Conservation (phyloP, 2,329 filamentous ascomycete species). For the Ophiostoma sp. region DNA sequence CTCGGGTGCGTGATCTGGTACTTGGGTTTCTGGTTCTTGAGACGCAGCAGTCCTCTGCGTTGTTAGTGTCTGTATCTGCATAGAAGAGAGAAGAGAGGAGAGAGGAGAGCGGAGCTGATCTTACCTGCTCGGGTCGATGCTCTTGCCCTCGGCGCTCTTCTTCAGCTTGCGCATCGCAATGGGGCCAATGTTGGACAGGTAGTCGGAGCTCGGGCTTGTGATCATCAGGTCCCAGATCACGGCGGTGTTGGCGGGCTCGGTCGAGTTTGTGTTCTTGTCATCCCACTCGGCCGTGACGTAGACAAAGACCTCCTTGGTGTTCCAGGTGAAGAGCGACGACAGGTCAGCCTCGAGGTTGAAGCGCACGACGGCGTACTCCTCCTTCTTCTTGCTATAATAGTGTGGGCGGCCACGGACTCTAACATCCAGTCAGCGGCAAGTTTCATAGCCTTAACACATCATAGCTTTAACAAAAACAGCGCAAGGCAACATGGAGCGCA, state of each 20-base stretch:
- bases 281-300: constrained; percentile 80
- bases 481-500: not conserved
- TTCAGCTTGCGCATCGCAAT: constrained; percentile 57
- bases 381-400: constrained; percentile 87
- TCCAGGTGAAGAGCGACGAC: constrained; percentile 93
- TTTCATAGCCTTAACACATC: not conserved
- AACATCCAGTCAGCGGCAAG: constrained; percentile 18
- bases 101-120: not conserved
- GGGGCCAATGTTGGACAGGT: constrained; percentile 56
- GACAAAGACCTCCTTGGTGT: constrained; percentile 97
- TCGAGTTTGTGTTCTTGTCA: constrained; percentile 26
- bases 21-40: constrained; percentile 85
- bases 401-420: constrained; percentile 88
- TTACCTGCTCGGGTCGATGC: constrained; percentile 45
- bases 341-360: constrained; percentile 93
- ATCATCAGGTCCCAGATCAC: constrained; percentile 97
- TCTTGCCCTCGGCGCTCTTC: constrained; percentile 55
- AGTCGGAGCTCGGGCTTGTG: constrained; percentile 61
- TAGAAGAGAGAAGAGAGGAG: not conserved
- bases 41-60: constrained; percentile 61
- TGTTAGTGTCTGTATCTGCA: not conserved
- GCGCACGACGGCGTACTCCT: constrained; percentile 91
- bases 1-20: constrained; percentile 93
- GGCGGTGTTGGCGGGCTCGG: constrained; percentile 56
- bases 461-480: no score